phyloP scores from a whole-genome alignment of 2,329 filamentous ascomycete species.

The Plectosphaerella plurivora region DNA sequence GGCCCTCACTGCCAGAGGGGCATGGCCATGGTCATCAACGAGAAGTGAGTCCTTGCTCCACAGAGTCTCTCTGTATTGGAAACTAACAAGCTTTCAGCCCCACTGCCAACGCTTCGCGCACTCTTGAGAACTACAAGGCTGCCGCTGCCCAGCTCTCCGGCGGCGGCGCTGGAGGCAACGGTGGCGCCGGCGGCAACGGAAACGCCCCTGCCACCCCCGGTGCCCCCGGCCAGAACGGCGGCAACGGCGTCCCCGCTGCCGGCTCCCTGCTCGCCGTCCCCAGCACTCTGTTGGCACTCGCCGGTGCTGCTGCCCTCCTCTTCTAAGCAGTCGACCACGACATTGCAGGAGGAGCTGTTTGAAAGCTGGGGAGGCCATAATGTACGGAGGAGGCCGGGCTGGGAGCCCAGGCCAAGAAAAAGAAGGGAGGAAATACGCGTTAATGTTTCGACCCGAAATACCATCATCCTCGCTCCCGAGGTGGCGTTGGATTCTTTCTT shows the following conservation, averaged over 20 bases:
- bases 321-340: conserved; percentile 14
- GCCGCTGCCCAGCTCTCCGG: conserved; percentile 12
- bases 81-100: conserved; percentile 27
- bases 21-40: conserved; percentile 75
- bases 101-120: conserved; percentile 45
- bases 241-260: conserved; percentile 8
- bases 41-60: conserved; percentile 47
- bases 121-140: conserved; percentile 47
- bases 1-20: conserved; percentile 68
- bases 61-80: background rate
- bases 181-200: conserved; percentile 8
- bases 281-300: conserved; percentile 34
- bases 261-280: conserved; percentile 31
- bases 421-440: background rate
- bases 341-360: background rate
- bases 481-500: background rate
- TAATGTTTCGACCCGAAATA: background rate
- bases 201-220: conserved; percentile 3
- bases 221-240: conserved; percentile 2
- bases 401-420: background rate
- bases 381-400: background rate
- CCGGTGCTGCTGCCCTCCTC: conserved; percentile 40
- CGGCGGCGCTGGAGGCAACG: conserved; percentile 15
- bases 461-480: background rate
- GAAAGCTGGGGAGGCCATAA: background rate